Base-by-base conservation (phyloP, 352 stramenopile species). In the Phytophthora pisi region DNA sequence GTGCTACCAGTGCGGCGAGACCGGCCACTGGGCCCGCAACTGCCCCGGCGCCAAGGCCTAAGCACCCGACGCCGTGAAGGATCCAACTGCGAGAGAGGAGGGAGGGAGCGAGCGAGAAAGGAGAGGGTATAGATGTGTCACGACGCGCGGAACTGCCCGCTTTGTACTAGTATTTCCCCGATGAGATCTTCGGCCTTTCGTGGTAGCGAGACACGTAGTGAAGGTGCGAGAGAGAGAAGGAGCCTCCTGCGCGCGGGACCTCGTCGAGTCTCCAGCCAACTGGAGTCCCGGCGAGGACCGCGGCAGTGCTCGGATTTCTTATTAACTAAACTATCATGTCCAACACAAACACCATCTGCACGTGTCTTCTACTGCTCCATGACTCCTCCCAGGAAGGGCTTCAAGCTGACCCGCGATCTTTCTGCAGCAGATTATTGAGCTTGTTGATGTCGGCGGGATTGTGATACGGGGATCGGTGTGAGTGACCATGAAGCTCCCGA, bases 1-100 rank as follows among this genome's bases (percentile, higher is more conserved):
- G 79, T 93, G 85, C 81, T 93, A 91, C 73, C 85, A 93, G 69
- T 93, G 85, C 70, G 84, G 84, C 46, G 81, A 90, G 63, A 79
- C 74, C 5, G 85, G 82, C 52, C 85, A 93, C 78, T 95, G 81
- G 82, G 87, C 87, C 5, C 87, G 87, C 36, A 90, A 93, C 75
- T 95, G 87, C 82, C 78, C 82, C 38, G 68, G 69, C 45, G 60
- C 77, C 54, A 81, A 75, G 63, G 84, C 66, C 7, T 92, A 90
- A 77, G 53, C 49, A 70, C 15, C 30, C 34, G 36, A 51, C 51
- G 61, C 45, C 45, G 51, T 69, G 56, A 63, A 67, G 51, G 56
- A 73, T 72, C 54, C 23, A 66, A 59, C 62, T 74, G 62, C 70
- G 61, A 82, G 75, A 82, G 64, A 74, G 62, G 52, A 74, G 61